phyloP scores from a whole-genome alignment of 257 asterid genomes.

The Nicotiana undulata region DNA sequence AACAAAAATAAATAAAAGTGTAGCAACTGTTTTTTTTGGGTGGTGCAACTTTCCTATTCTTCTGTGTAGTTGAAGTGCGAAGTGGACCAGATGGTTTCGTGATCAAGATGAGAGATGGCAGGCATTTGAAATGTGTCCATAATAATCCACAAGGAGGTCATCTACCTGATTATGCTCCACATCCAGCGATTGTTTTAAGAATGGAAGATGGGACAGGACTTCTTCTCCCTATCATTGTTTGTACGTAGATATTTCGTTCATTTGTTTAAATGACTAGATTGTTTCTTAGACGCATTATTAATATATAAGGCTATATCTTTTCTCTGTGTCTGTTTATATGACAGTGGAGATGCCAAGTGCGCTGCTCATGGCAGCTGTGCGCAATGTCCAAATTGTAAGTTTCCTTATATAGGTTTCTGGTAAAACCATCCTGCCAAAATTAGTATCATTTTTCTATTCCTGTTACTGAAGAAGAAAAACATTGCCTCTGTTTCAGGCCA shows the following conservation, averaged over 20 bases:
- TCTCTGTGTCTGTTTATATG: constrained; percentile 4
- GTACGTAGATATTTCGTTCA: constrained; percentile 34
- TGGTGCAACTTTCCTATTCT: background rate
- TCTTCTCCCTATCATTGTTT: constrained; percentile 88
- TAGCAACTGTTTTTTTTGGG: background rate
- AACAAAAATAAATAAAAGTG: background rate
- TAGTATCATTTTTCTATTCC: background rate
- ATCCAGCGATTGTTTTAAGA: constrained; percentile 93
- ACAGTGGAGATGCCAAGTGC: constrained; percentile 99
- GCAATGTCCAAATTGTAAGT: constrained; percentile 87
- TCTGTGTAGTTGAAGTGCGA: constrained; percentile 76
- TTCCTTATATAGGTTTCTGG: constrained; percentile 5
- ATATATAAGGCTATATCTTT: background rate
- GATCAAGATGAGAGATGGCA: constrained; percentile 96
- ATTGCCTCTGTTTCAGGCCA: constrained; percentile 45
- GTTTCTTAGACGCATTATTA: background rate
- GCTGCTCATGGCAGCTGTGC: constrained; percentile 93
- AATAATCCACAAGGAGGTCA: constrained; percentile 76
- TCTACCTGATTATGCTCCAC: constrained; percentile 76
- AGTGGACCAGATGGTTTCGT: constrained; percentile 94
- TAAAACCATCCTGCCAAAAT: background rate
- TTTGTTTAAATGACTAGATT: background rate
- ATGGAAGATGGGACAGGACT: constrained; percentile 97
- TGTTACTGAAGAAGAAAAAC: constrained; percentile 2
- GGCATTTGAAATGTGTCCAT: constrained; percentile 68